Base-by-base conservation (phyloP, 139 green algal genomes). In the Astrephomene gubernaculifera region DNA sequence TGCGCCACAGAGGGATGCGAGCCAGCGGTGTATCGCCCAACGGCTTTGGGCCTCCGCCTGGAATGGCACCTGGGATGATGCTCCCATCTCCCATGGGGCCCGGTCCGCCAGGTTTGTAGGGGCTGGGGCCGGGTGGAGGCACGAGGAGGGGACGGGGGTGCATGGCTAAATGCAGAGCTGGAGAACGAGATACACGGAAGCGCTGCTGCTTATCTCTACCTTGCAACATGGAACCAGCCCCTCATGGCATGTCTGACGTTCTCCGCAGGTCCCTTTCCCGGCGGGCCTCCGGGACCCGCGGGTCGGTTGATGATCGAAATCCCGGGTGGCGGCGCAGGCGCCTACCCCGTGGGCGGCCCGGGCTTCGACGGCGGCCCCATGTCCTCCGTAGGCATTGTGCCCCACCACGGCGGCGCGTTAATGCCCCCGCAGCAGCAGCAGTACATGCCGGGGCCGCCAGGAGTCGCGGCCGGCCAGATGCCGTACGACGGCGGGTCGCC, bases 281-380 rank as follows among this genome's bases (percentile, higher is more conserved):
- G 78, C n/a, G n/a, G n/a, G n/a, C 76, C 76, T 0, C 76, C 60
- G 1, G 60, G 61, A 4, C 53, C 53, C 73, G 35, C 33, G 2
- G 53, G 53, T 29, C 78, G 78, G 9, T 43, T 84, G 27, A 75
- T 63, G n/a, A 33, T 84, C 2, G 78, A 84, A 4, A 19, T 84
- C 22, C 78, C 78, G 2, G 44, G 35, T 52, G 78, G 78, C 44
- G 78, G 78, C 78, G 63, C 63, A 1, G 61, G 61, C n/a, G 39
- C 41, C n/a, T 73, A 33, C 76, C n/a, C 60, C 54, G 44, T 8
- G 14, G 74, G 57, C 36, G 70, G 43, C 44, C 35, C 35, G 9
- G 71, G 68, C 68, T 38, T 38, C 68, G 27, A 49, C 31, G 45
- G 21, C 25, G 45, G n/a, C n/a, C n/a, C 53, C 31, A 64, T 21